Evolutionary conservation across 768 basidiomycete species (phyloP).

Genomic region (Leucocoprinus sp.): DNA sequence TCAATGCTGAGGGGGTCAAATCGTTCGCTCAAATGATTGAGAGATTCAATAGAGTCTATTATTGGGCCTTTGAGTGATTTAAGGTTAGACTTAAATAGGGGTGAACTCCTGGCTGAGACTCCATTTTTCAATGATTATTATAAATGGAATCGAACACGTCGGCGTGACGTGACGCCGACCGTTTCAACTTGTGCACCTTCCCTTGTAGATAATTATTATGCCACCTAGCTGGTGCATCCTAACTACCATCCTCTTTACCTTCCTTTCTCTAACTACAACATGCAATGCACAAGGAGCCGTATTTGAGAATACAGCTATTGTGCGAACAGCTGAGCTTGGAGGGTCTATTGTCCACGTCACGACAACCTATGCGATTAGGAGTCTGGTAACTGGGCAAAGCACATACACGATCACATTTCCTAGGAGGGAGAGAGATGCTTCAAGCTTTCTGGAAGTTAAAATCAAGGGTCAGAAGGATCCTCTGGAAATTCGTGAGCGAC

Average conservation of each 20-base stretch:
- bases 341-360: constrained; percentile 84
- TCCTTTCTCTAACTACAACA: constrained; percentile 30
- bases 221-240: constrained; percentile 37
- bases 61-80: no score
- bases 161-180: constrained; percentile 10
- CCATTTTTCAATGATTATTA: constrained; percentile 18
- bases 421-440: constrained; percentile 51
- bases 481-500: constrained; percentile 44
- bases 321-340: constrained; percentile 83
- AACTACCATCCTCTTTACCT: constrained; percentile 35
- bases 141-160: constrained; percentile 22
- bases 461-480: constrained; percentile 60
- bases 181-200: not conserved
- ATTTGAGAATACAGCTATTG: constrained; percentile 86
- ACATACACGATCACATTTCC: constrained; percentile 65
- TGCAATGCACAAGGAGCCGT: constrained; percentile 29
- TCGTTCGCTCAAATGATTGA: no score
- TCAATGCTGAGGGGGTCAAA: no score
- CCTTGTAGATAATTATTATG: constrained; percentile 27
- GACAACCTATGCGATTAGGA: constrained; percentile 80
- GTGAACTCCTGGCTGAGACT: not conserved
- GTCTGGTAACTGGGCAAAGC: constrained; percentile 50
- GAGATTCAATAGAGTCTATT: no score
- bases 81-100: not conserved
- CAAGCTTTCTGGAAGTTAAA: constrained; percentile 74